These are phyloP conservation scores for Alternaria sp. DNA, from an alignment of 2,329 filamentous ascomycete species.

Conservation along the genomic window DNA sequence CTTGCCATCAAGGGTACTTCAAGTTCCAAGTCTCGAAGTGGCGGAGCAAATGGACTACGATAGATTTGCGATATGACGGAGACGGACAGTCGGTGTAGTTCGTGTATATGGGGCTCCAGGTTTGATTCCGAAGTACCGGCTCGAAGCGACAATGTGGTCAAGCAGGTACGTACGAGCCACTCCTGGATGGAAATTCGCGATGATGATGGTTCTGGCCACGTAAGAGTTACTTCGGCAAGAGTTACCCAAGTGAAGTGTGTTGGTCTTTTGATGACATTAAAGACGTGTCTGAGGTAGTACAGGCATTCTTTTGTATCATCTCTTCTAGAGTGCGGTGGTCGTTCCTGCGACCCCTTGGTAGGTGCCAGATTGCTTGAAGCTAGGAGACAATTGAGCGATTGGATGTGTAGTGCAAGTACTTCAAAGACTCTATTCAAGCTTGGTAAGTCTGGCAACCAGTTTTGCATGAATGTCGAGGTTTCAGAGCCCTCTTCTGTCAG, in stretches of 20 bases:
- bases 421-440: constrained; percentile 60
- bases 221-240: constrained; percentile 69
- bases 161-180: constrained; percentile 71
- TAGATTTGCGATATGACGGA: constrained; percentile 71
- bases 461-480: constrained; percentile 76
- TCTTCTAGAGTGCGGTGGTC: constrained; percentile 7
- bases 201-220: constrained; percentile 57
- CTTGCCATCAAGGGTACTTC: constrained; percentile 75
- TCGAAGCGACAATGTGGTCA: constrained; percentile 66
- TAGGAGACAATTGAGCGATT: constrained; percentile 41
- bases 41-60: constrained; percentile 66
- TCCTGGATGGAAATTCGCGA: constrained; percentile 66
- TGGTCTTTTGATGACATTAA: constrained; percentile 74
- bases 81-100: constrained; percentile 75
- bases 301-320: constrained; percentile 79
- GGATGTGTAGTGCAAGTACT: constrained; percentile 43
- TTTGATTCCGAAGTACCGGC: constrained; percentile 41
- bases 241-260: constrained; percentile 75
- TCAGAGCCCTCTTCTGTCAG: constrained; percentile 77
- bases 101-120: constrained; percentile 60
- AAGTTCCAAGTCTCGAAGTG: constrained; percentile 70
- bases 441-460: constrained; percentile 75
- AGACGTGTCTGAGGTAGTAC: constrained; percentile 79
- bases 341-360: constrained; percentile 3
- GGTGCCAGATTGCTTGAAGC: constrained; percentile 28